Evolutionary conservation across 495 filamentous ascomycete genomes (phyloP).

Genomic region (Penicillium psychrofluorescens): DNA sequence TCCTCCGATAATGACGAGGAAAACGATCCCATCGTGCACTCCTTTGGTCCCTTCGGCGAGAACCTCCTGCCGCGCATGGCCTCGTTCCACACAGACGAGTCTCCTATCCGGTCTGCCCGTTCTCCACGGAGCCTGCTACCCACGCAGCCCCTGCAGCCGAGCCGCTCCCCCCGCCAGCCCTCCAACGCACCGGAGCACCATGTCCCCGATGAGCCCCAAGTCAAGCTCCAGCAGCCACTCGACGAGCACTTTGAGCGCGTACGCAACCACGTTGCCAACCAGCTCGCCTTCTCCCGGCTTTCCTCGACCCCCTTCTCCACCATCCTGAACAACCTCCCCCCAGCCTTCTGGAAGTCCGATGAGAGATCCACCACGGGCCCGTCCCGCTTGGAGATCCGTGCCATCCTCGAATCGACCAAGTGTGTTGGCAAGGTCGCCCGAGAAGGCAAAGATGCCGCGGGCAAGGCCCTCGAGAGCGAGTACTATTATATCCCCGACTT

Average conservation of each 20-base stretch:
- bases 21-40: conserved; percentile 84
- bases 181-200: conserved; percentile 15
- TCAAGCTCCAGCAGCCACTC: conserved; percentile 9
- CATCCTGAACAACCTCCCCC: conserved; percentile 76
- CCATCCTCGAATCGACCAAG: conserved; percentile 60
- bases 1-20: conserved; percentile 82
- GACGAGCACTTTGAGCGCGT: conserved; percentile 29
- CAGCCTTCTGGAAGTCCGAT: conserved; percentile 47
- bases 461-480: conserved; percentile 87
- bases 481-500: conserved; percentile 96
- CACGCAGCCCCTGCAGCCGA: conserved; percentile 29
- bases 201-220: conserved; percentile 19
- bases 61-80: conserved; percentile 74
- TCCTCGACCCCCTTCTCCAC: conserved; percentile 88
- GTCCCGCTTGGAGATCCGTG: conserved; percentile 54
- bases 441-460: conserved; percentile 93
- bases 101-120: conserved; percentile 40
- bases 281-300: conserved; percentile 90
- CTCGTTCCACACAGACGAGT: conserved; percentile 55
- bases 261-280: conserved; percentile 83
- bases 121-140: conserved; percentile 22
- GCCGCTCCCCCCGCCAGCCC: conserved; percentile 29
- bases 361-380: conserved; percentile 36
- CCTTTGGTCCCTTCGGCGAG: conserved; percentile 81
- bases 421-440: conserved; percentile 84